Evolutionary conservation across 192 early-diverging fungal genomes (phyloP).

Genomic region (Fimicolochytrium jonesii): DNA sequence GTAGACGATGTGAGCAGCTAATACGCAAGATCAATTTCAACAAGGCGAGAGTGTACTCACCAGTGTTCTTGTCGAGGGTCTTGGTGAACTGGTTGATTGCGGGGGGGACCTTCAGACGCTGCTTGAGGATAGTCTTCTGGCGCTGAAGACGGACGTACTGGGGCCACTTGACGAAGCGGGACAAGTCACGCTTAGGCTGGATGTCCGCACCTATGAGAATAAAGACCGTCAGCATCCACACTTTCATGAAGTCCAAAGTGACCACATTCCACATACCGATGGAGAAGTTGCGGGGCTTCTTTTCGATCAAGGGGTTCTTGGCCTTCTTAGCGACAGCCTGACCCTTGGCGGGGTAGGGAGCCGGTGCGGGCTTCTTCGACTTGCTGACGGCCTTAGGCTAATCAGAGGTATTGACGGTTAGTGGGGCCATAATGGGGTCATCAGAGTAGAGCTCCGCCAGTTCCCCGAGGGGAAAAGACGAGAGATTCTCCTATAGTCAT

Average conservation of each 20-base stretch:
- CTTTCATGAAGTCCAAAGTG: neutral
- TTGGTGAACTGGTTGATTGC: slow-evolving; percentile 99
- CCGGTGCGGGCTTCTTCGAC: slow-evolving; percentile 87
- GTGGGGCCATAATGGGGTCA: slow-evolving; percentile 18
- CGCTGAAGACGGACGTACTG: slow-evolving; percentile 98
- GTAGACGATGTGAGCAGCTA: neutral
- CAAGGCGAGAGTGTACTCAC: slow-evolving; percentile 26
- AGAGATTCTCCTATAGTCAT: slow-evolving; percentile 26
- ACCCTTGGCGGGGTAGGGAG: slow-evolving; percentile 72
- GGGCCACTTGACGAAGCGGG: slow-evolving; percentile 99
- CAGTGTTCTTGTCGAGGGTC: slow-evolving; percentile 96
- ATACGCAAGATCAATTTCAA: too few relatives aligned
- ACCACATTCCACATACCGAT: slow-evolving; percentile 59
- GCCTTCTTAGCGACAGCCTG: slow-evolving; percentile 49
- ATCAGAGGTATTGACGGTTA: neutral
- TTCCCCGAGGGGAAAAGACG: slow-evolving; percentile 1
- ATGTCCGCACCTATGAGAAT: slow-evolving; percentile 74
- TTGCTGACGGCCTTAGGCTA: slow-evolving; percentile 36
- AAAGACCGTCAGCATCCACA: neutral
- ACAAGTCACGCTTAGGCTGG: slow-evolving; percentile 91
- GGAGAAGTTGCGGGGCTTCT: slow-evolving; percentile 88
- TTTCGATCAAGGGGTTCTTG: slow-evolving; percentile 92
- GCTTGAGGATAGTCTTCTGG: slow-evolving; percentile 94
- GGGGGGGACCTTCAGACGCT: slow-evolving; percentile 99
- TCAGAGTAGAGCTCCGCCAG: slow-evolving; percentile 8